phyloP scores from a whole-genome alignment of 2,329 filamentous ascomycete species.

The Ophiosphaerella herpotricha region DNA sequence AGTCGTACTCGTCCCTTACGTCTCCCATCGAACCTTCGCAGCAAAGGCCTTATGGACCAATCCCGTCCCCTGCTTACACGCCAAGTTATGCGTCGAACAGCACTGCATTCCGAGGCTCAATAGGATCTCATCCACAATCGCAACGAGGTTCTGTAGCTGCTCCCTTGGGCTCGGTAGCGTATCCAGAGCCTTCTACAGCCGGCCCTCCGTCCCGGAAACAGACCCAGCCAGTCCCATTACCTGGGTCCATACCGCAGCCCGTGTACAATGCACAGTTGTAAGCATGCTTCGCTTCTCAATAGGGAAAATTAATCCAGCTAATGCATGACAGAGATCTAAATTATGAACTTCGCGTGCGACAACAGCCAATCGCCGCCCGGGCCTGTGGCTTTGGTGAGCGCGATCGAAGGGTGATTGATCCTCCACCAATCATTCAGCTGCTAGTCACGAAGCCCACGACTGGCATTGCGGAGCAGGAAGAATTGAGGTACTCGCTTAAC shows the following conservation, averaged over 20 bases:
- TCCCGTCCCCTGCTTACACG: slow-evolving; percentile 47
- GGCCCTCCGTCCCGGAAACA: slow-evolving; percentile 39
- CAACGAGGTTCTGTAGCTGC: slow-evolving; percentile 42
- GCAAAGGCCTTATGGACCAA: slow-evolving; percentile 39
- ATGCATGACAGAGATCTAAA: slow-evolving; percentile 41
- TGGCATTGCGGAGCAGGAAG: slow-evolving; percentile 56
- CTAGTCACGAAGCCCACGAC: slow-evolving; percentile 63
- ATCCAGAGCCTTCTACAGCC: slow-evolving; percentile 36
- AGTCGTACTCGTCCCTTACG: slow-evolving; percentile 41
- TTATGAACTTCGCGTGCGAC: slow-evolving; percentile 66
- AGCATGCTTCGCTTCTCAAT: slow-evolving; percentile 29
- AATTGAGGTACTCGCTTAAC: slow-evolving; percentile 68
- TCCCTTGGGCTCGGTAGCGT: slow-evolving; percentile 38
- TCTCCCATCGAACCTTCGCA: slow-evolving; percentile 43
- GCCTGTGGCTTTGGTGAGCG: slow-evolving; percentile 84
- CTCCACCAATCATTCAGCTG: slow-evolving; percentile 80
- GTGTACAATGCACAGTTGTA: slow-evolving; percentile 47
- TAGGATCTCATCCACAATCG: slow-evolving; percentile 43
- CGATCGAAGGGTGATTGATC: slow-evolving; percentile 80
- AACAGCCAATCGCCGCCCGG: slow-evolving; percentile 77
- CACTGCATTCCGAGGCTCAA: slow-evolving; percentile 44
- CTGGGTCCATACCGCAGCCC: slow-evolving; percentile 45
- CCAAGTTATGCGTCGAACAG: slow-evolving; percentile 46
- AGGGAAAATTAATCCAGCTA: slow-evolving; percentile 24
- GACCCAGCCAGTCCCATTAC: slow-evolving; percentile 36